phyloP scores from a whole-genome alignment of 2,329 filamentous ascomycete genomes.

The Sporothrix pseudoabietina region DNA sequence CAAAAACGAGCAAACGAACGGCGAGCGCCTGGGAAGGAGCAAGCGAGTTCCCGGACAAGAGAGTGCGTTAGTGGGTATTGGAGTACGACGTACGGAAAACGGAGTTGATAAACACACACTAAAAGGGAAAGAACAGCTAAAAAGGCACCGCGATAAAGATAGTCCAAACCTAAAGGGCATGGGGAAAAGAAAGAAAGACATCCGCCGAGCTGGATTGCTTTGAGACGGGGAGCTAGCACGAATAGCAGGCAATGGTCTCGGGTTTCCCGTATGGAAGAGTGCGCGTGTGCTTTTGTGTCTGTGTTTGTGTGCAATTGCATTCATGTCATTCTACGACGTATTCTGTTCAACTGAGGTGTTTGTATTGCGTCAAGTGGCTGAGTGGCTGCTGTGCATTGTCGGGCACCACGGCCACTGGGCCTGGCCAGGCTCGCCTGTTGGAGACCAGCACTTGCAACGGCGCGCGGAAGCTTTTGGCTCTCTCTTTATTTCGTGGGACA shows the following conservation, averaged over 20 bases:
- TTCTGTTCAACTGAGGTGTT: background rate
- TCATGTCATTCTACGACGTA: background rate
- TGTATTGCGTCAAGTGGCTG: slow-evolving; percentile 10
- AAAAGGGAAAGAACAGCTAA: background rate
- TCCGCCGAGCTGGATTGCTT: background rate
- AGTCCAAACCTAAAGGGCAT: background rate
- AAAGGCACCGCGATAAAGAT: background rate
- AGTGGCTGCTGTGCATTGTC: background rate
- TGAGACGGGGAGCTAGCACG: background rate
- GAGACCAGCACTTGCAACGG: slow-evolving; percentile 9
- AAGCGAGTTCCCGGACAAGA: background rate
- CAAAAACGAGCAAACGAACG: background rate
- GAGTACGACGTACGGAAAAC: background rate
- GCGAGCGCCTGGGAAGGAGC: slow-evolving; percentile 13
- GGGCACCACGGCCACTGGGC: background rate
- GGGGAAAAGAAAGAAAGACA: background rate
- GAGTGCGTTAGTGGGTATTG: slow-evolving; percentile 1
- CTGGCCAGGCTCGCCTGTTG: background rate
- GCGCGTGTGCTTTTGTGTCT: background rate
- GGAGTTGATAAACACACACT: slow-evolving; percentile 28
- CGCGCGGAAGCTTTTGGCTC: slow-evolving; percentile 3
- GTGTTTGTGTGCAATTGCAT: background rate
- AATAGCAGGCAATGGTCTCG: background rate
- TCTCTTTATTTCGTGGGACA: background rate
- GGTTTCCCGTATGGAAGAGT: background rate